Percentiles rank a stretch among this genome's conserved stretches.
Conservation (phyloP, 768 basidiomycete species). For the Psilocybe azurescens region DNA sequence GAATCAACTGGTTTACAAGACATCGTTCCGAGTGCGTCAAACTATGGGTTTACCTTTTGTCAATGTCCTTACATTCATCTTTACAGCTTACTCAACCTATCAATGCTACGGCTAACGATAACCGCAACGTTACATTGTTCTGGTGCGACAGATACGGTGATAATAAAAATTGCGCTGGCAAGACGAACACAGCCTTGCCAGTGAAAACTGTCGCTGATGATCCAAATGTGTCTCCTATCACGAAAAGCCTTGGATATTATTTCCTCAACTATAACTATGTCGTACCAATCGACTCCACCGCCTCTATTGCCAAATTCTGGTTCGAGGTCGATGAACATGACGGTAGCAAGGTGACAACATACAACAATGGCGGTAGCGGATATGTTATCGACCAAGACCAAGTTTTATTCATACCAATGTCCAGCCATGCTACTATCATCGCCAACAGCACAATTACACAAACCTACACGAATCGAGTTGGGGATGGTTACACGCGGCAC, state of each 20-base stretch:
- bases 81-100: constrained; percentile 39
- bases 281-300: constrained; percentile 42
- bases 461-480: constrained; percentile 28
- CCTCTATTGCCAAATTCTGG: constrained; percentile 55
- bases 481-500: constrained; percentile 25
- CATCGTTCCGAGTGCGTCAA: constrained; percentile 41
- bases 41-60: background rate
- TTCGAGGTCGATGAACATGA: constrained; percentile 52
- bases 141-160: constrained; percentile 48
- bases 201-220: constrained; percentile 35
- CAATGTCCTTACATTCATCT: constrained; percentile 5
- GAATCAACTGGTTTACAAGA: constrained; percentile 43
- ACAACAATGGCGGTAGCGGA: constrained; percentile 48
- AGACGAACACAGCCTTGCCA: constrained; percentile 36
- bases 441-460: constrained; percentile 29
- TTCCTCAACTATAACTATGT: constrained; percentile 49
- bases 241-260: constrained; percentile 36
- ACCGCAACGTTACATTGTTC: constrained; percentile 45
- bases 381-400: constrained; percentile 49
- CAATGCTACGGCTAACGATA: constrained; percentile 37
- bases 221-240: constrained; percentile 42
- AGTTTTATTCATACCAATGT: constrained; percentile 45
- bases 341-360: constrained; percentile 39
- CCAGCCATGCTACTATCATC: constrained; percentile 34
- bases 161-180: constrained; percentile 36